These are phyloP conservation scores for Gyrodon lividus DNA, from an alignment of 768 basidiomycete species.

Conservation along the genomic window DNA sequence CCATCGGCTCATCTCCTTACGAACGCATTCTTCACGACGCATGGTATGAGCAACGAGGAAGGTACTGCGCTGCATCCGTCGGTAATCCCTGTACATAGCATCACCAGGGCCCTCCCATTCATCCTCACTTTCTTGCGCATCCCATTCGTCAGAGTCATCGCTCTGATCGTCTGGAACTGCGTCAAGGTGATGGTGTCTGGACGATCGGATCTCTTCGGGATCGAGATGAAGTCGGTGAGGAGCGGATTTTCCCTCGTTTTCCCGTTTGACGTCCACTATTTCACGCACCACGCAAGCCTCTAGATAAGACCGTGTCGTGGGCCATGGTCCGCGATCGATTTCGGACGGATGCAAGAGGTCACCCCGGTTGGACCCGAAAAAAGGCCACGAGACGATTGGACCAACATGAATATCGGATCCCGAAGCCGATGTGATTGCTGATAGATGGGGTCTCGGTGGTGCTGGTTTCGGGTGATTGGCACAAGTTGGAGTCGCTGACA, in stretches of 20 bases:
- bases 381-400: conserved; percentile 87
- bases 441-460: background rate
- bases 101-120: conserved; percentile 75
- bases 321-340: conserved; percentile 80
- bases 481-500: conserved; percentile 10
- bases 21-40: conserved; percentile 60
- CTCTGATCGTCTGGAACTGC: conserved; percentile 72
- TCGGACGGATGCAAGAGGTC: conserved; percentile 66
- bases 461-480: conserved; percentile 1
- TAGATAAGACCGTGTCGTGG: conserved; percentile 57
- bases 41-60: conserved; percentile 72
- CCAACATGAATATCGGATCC: conserved; percentile 58
- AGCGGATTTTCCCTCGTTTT: conserved; percentile 75
- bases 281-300: conserved; percentile 70
- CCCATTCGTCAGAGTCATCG: conserved; percentile 79
- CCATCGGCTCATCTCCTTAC: conserved; percentile 73
- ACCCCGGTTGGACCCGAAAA: conserved; percentile 83
- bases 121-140: conserved; percentile 75
- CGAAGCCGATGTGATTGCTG: conserved; percentile 19
- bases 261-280: conserved; percentile 66
- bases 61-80: conserved; percentile 76
- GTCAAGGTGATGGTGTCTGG: conserved; percentile 64
- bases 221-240: conserved; percentile 79
- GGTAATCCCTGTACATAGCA: conserved; percentile 78
- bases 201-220: conserved; percentile 71